Evolutionary conservation across 768 basidiomycete species (phyloP), one percentile per base, ranked within the genome.

Genomic region (Multifurca ochricompacta): DNA sequence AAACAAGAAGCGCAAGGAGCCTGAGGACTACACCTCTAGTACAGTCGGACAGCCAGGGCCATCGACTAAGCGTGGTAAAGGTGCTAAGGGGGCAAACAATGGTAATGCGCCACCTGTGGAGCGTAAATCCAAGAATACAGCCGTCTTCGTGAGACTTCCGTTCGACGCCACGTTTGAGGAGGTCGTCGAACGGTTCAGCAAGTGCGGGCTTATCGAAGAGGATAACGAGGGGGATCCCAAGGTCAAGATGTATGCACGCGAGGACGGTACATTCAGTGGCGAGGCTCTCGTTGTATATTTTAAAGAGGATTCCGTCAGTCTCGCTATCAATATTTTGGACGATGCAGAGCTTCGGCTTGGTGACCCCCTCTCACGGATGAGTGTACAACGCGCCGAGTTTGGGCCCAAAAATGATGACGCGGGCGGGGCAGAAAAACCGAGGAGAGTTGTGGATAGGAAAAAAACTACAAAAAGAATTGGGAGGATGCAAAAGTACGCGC

Each of bases 231-330:
- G 90, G 2, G 81, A 90, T 53, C 84, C 86, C n/a, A 91, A 94
- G 66, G 79, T 98, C 67, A 99, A 99, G 74, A 76, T 98, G 74
- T 99, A 99, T 68, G 87, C 88, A 42, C 81, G 80, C 54, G 91
- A 90, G 5, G 81, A 89, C 56, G 93, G 94, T 31, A 66, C 77
- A 23, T 96, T 97, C 69, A 96, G 81, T 62, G 95, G 96, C 35
- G 95, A 98, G 61, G 95, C 93, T 2, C 71, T 98, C 60, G 85
- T 99, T 53, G 92, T 97, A 31, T 99, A 89, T 69, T 95, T 97
- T 77, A 96, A 96, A 69, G 92, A 95, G 67, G 94, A 92, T 56
- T 91, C 87, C n/a, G 96, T 98, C 18, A 70, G 73, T 3, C 74
- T 98, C 50, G 95, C 94, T 8, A 65, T 89, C 58, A 86, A 76